Percentiles rank a stretch among this genome's conserved stretches.
Conservation (phyloP, 1,139 yeast species). For the Sugiyamaella xylanicola region DNA sequence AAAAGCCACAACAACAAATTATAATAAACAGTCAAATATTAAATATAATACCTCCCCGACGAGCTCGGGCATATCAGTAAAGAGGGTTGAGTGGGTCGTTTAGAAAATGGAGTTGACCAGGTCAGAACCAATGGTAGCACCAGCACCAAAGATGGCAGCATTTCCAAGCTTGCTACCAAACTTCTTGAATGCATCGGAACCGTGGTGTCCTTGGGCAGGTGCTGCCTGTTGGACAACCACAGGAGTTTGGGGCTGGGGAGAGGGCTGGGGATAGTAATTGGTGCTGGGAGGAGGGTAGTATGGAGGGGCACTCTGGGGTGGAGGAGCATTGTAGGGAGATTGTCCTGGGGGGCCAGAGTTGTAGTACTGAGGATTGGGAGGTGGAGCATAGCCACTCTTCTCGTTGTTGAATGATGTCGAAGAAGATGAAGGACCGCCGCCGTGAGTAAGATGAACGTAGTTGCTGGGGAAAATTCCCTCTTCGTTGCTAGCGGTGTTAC, state of each 20-base stretch:
- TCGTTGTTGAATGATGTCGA: slow-evolving; percentile 26
- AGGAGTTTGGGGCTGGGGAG: slow-evolving; percentile 34
- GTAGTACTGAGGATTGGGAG: slow-evolving; percentile 33
- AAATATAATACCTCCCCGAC: no score
- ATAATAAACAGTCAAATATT: neutral
- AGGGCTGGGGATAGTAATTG: slow-evolving; percentile 36
- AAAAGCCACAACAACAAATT: neutral
- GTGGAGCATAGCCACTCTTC: slow-evolving; percentile 25
- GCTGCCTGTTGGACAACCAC: slow-evolving; percentile 33
- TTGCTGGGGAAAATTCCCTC: slow-evolving; percentile 90
- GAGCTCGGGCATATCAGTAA: no score
- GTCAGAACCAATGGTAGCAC: slow-evolving; percentile 92
- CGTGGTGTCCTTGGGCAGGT: slow-evolving; percentile 35
- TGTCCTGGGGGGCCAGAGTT: slow-evolving; percentile 20
- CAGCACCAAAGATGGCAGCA: slow-evolving; percentile 96
- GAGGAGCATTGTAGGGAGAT: slow-evolving; percentile 11
- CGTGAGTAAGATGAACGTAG: slow-evolving; percentile 45
- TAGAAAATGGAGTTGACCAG: slow-evolving; percentile 81
- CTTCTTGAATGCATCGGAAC: slow-evolving; percentile 53
- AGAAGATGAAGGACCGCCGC: neutral
- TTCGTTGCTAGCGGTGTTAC: slow-evolving; percentile 49
- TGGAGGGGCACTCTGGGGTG: slow-evolving; percentile 50
- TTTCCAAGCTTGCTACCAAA: slow-evolving; percentile 86
- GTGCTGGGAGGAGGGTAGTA: slow-evolving; percentile 51
- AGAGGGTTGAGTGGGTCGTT: no score